Percentiles rank a stretch among this genome's conserved stretches.
These are phyloP conservation scores for Lichtheimia ramosa DNA, from an alignment of 371 early-diverging fungal species.

Conservation along the genomic window DNA sequence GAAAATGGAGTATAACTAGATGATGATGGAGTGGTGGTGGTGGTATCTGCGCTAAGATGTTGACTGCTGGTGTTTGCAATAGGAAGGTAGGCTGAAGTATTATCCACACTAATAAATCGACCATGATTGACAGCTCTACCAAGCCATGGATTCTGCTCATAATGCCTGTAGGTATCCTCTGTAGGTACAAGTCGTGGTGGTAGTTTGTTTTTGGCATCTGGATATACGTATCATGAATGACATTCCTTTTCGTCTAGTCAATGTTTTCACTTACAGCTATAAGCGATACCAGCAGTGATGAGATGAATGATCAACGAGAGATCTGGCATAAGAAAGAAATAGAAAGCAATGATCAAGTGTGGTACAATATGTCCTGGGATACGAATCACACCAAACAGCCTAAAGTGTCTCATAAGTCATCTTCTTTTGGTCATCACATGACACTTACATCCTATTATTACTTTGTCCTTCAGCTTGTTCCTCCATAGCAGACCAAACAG, in stretches of 20 bases:
- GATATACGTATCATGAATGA: neutral
- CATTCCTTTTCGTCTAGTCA: neutral
- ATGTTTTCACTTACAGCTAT: slow-evolving; percentile 16
- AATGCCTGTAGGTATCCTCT: slow-evolving; percentile 2
- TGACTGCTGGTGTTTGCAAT: slow-evolving; percentile 3
- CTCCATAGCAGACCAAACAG: slow-evolving; percentile 22
- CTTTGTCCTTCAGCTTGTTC: slow-evolving; percentile 14
- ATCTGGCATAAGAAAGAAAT: slow-evolving; percentile 22
- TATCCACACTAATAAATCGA: slow-evolving; percentile 14
- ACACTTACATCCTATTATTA: slow-evolving; percentile 23
- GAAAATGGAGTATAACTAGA: slow-evolving; percentile 6
- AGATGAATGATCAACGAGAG: slow-evolving; percentile 19
- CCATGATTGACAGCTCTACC: neutral
- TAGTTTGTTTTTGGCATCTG: slow-evolving; percentile 8
- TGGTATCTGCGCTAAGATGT: neutral
- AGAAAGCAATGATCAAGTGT: slow-evolving; percentile 17
- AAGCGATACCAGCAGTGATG: slow-evolving; percentile 12
- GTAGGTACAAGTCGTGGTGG: slow-evolving; percentile 9
- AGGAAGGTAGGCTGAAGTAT: slow-evolving; percentile 3
- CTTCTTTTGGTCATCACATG: neutral
- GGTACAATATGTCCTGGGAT: slow-evolving; percentile 22
- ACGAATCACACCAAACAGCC: slow-evolving; percentile 30
- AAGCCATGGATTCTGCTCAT: slow-evolving; percentile 12
- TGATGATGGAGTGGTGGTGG: neutral
- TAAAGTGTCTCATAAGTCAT: neutral